Base-by-base conservation (phyloP, 495 filamentous ascomycete species). In the Xeromyces bisporus region DNA sequence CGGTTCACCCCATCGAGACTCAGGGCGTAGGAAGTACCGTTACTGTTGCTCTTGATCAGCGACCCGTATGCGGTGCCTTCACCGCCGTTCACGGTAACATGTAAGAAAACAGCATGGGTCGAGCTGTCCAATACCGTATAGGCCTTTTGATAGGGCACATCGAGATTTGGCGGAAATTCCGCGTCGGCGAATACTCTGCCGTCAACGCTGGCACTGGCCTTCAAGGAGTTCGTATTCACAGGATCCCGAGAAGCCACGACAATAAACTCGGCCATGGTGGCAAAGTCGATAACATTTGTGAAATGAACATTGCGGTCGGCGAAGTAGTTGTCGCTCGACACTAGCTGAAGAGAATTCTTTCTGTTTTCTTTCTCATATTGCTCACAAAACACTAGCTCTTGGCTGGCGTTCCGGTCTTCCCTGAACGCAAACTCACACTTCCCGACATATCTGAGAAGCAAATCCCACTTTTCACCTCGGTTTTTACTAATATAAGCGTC, bases 11-110 rank as follows among this genome's bases (percentile, higher is more conserved):
- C 68, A 28, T 66, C 55, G 6, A 87, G 56, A 50, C 78, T 86
- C 29, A 86, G 57, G 13, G 91, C 80, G 41, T 94, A 99, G 2
- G 78, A 86, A 0, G 89, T 96, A 23, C 89, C 89, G 46, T 96
- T 96, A 43, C 81, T 93, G 55, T 99, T 99, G 42, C 83, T 92
- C 66, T 96, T 96, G 46, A 99, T 66, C 31, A 99, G 75, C 15
- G 73, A 72, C n/a, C 89, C 89, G 39, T 78, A 83, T 32, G 74
- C 70, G 20, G 64, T 66, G 2, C 64, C 73, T 15, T 58, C 42
- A 6, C 55, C 53, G 15, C 58, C 62, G 34, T 75, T 75, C 29
- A 81, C 76, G 2, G 74, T 81, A 10, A 96, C 85, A 37, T 93
- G 84, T 33, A 99, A 53, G 60, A 96, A 94, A 30, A 94, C 63